Evolutionary conservation across 192 early-diverging fungal genomes (phyloP).

Genomic region (Blastocladiella britannica): DNA sequence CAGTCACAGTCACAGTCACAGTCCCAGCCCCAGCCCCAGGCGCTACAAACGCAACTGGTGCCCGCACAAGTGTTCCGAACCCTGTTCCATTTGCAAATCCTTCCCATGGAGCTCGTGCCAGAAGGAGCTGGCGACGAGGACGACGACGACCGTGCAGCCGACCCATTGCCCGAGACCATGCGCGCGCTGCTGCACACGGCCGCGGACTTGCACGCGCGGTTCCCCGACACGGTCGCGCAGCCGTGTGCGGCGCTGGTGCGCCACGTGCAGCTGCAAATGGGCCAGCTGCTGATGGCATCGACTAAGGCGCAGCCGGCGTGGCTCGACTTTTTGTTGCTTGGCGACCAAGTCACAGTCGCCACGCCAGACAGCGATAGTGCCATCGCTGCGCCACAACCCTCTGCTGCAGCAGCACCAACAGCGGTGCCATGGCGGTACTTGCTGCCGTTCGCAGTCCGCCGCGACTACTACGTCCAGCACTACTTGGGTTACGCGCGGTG

Average conservation of each 20-base stretch:
- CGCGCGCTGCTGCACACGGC: not conserved
- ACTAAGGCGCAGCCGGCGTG: not conserved
- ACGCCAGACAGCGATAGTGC: too few relatives aligned
- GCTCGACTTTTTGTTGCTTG: not conserved
- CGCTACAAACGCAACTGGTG: too few relatives aligned
- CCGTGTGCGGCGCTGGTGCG: not conserved
- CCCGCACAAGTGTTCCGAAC: not conserved
- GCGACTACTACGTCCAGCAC: not conserved
- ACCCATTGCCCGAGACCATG: not conserved
- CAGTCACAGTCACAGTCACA: too few relatives aligned
- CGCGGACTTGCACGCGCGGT: not conserved
- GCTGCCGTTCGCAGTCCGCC: not conserved
- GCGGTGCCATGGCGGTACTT: too few relatives aligned
- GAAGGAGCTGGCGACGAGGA: too few relatives aligned
- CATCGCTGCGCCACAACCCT: too few relatives aligned
- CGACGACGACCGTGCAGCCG: too few relatives aligned
- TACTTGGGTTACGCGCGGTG: not conserved
- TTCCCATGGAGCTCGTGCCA: too few relatives aligned
- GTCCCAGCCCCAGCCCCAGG: too few relatives aligned
- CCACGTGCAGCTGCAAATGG: not conserved
- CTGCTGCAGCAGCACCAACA: too few relatives aligned
- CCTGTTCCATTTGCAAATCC: not conserved
- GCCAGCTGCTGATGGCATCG: not conserved
- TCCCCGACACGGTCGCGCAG: not conserved
- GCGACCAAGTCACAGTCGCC: not conserved